These are phyloP conservation scores for Ilyonectria sp. DNA, from an alignment of 2,329 filamentous ascomycete species.

Conservation along the genomic window DNA sequence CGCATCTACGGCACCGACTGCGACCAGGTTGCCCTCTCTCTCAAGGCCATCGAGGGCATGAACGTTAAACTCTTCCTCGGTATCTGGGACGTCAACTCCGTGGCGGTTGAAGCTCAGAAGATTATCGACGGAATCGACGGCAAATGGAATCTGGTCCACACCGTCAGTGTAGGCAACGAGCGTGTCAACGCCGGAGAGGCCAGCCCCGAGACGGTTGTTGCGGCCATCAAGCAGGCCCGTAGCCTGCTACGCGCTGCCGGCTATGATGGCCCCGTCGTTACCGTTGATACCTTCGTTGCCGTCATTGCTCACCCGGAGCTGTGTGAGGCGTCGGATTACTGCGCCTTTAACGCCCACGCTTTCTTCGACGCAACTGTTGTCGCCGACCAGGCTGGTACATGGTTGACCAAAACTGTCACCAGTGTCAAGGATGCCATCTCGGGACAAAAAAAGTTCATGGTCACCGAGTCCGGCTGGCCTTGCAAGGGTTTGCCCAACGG, in stretches of 20 bases:
- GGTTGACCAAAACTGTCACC: constrained; percentile 71
- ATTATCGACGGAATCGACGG: constrained; percentile 72
- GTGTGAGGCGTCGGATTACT: constrained; percentile 82
- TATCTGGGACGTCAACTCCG: constrained; percentile 74
- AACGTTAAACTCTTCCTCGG: constrained; percentile 82
- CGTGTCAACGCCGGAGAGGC: constrained; percentile 76
- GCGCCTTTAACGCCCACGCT: constrained; percentile 85
- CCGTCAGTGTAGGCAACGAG: constrained; percentile 86
- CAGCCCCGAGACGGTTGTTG: constrained; percentile 68
- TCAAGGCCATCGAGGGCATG: constrained; percentile 74
- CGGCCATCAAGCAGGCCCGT: constrained; percentile 72
- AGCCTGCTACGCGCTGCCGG: constrained; percentile 71
- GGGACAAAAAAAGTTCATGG: constrained; percentile 73
- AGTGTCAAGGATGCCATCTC: constrained; percentile 58
- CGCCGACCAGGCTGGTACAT: constrained; percentile 75
- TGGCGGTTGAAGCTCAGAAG: constrained; percentile 70
- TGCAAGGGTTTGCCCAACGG: constrained; percentile 77
- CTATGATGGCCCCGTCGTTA: constrained; percentile 81
- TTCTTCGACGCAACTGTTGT: constrained; percentile 81
- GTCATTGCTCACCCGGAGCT: constrained; percentile 77
- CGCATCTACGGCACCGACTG: constrained; percentile 89
- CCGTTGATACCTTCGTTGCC: constrained; percentile 84
- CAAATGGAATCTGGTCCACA: constrained; percentile 79
- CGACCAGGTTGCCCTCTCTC: constrained; percentile 76
- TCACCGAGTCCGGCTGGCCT: constrained; percentile 91